Percentiles rank a stretch among this genome's conserved stretches.
Conservation (phyloP, 371 early-diverging fungal genomes). For the Mortierella sp. region DNA sequence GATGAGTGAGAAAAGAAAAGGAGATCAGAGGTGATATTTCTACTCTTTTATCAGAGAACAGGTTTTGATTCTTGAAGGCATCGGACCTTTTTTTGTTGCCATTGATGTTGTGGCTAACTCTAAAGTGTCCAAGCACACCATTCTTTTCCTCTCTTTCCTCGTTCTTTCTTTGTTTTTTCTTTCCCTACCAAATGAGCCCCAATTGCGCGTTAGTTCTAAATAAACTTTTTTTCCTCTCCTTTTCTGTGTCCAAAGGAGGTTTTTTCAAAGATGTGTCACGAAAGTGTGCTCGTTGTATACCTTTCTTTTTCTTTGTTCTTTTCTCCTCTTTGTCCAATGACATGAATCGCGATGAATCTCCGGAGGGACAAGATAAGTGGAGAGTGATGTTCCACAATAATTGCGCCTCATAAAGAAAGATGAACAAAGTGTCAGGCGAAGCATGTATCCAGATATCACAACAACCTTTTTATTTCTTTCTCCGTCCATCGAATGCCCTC, state of each 20-base stretch:
- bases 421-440: no score
- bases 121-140: conserved; percentile 1
- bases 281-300: background rate
- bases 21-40: background rate
- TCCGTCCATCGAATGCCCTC: no score
- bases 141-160: background rate
- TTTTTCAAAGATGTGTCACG: background rate
- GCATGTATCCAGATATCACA: no score
- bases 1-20: background rate
- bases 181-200: background rate
- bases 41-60: background rate
- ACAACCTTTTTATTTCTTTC: no score
- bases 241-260: background rate
- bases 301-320: background rate
- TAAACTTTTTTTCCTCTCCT: background rate
- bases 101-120: background rate
- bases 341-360: background rate
- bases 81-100: background rate
- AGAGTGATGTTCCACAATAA: no score
- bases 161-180: no score
- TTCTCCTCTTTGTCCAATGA: background rate
- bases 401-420: no score
- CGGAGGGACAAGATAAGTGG: no score
- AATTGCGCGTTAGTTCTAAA: background rate
- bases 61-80: background rate